phyloP scores from a whole-genome alignment of 805 yeast genomes.

The Candida pseudofarinosa region DNA sequence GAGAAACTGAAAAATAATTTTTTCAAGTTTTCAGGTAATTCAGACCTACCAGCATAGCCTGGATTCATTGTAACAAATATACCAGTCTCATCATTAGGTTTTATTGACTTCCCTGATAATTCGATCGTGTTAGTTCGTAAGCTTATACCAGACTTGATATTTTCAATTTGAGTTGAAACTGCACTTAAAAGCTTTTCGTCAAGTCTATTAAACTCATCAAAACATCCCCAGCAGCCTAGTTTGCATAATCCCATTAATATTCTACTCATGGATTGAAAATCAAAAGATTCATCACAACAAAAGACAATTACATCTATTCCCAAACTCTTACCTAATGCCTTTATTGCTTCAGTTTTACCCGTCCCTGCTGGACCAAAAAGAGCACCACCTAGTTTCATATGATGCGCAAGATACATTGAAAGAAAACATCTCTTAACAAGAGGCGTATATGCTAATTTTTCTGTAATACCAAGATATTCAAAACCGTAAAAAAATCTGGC shows the following conservation, averaged over 20 bases:
- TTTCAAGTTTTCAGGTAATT: constrained; percentile 80
- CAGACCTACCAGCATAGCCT: constrained; percentile 76
- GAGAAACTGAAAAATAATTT: constrained; percentile 73
- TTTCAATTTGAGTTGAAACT: constrained; percentile 74
- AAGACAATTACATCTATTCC: constrained; percentile 84
- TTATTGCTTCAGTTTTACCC: constrained; percentile 89
- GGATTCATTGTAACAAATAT: constrained; percentile 92
- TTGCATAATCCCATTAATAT: constrained; percentile 74
- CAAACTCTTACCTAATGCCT: constrained; percentile 72
- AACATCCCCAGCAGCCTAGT: constrained; percentile 93
- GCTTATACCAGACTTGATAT: constrained; percentile 55
- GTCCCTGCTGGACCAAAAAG: constrained; percentile 97
- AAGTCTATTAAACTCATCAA: constrained; percentile 89
- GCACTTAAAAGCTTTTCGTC: constrained; percentile 73
- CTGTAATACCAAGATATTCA: constrained; percentile 76
- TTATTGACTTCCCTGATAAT: constrained; percentile 38
- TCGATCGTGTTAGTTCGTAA: constrained; percentile 25
- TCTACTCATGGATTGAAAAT: constrained; percentile 72
- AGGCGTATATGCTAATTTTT: constrained; percentile 73
- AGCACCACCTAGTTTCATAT: constrained; percentile 78
- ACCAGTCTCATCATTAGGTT: constrained; percentile 52
- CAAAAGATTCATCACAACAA: constrained; percentile 88
- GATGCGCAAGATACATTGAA: constrained; percentile 69
- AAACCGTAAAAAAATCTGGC: constrained; percentile 61
- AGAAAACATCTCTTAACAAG: constrained; percentile 59